These are phyloP conservation scores for Trichophyton mentagrophytes DNA, from an alignment of 2,329 filamentous ascomycete genomes.

Conservation along the genomic window DNA sequence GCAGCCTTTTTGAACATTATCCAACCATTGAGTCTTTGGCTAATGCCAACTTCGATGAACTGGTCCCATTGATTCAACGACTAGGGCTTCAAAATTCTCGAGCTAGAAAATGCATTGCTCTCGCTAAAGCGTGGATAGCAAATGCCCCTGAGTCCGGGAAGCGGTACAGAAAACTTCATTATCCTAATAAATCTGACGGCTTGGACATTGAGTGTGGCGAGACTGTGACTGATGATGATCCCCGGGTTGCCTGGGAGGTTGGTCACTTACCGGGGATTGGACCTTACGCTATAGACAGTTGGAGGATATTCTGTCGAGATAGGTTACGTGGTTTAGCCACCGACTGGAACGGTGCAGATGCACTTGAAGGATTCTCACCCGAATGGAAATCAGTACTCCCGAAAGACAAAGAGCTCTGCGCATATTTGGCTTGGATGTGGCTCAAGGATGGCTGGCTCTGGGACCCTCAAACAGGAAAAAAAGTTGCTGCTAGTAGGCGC, in stretches of 20 bases:
- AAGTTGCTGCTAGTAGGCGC: slow-evolving; percentile 28
- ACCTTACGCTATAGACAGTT: slow-evolving; percentile 74
- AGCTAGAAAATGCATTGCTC: slow-evolving; percentile 52
- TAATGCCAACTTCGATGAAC: slow-evolving; percentile 41
- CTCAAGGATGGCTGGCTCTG: slow-evolving; percentile 72
- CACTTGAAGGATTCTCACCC: slow-evolving; percentile 49
- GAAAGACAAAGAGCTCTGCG: slow-evolving; percentile 75
- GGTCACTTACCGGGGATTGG: slow-evolving; percentile 68
- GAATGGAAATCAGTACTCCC: slow-evolving; percentile 86
- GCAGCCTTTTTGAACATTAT: slow-evolving; percentile 53
- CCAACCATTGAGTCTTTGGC: slow-evolving; percentile 54
- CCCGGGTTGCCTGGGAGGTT: slow-evolving; percentile 61
- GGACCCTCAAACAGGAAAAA: slow-evolving; percentile 56
- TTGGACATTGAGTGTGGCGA: slow-evolving; percentile 37
- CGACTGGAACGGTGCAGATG: slow-evolving; percentile 52
- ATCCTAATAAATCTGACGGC: slow-evolving; percentile 40
- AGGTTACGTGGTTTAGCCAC: slow-evolving; percentile 51
- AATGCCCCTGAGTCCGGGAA: slow-evolving; percentile 48
- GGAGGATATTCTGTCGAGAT: slow-evolving; percentile 88
- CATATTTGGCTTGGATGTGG: slow-evolving; percentile 85
- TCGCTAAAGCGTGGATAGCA: slow-evolving; percentile 57
- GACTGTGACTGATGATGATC: slow-evolving; percentile 36
- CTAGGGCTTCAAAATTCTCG: slow-evolving; percentile 60
- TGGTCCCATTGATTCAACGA: slow-evolving; percentile 52
- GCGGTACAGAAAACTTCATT: slow-evolving; percentile 46